These are phyloP conservation scores for Planoprotostelium fungivorum DNA, from an alignment of 78 protist genomes.

Conservation along the genomic window DNA sequence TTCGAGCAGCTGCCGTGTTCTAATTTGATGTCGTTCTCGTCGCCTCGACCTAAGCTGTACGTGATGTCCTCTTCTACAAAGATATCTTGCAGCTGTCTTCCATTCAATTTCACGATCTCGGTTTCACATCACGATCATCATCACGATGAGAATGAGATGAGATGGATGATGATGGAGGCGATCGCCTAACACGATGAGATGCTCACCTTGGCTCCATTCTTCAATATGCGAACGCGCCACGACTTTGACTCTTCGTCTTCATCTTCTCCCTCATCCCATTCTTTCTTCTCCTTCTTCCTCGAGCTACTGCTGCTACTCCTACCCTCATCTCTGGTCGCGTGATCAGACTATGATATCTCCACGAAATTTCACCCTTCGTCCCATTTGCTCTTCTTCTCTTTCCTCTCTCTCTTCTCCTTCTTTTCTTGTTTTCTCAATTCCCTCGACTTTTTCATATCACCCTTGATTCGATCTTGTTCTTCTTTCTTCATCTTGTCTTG, in stretches of 20 bases:
- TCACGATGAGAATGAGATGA: background rate
- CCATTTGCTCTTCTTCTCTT: conserved; percentile 15
- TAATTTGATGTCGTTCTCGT: background rate
- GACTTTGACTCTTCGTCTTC: background rate
- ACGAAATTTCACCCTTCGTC: conserved; percentile 14
- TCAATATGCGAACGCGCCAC: background rate
- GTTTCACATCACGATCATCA: background rate
- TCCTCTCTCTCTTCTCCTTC: conserved; percentile 8
- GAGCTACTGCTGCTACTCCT: background rate
- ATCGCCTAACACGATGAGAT: too few relatives aligned
- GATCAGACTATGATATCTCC: too few relatives aligned
- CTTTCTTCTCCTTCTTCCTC: background rate
- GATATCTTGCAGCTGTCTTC: background rate
- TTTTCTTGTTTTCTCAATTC: conserved; percentile 38
- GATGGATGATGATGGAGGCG: too few relatives aligned
- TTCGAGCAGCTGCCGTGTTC: conserved; percentile 43
- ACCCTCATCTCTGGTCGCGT: background rate
- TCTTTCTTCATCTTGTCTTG: too few relatives aligned
- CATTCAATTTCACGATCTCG: background rate
- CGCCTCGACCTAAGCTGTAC: background rate
- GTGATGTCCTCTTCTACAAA: background rate
- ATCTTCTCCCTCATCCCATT: background rate
- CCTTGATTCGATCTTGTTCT: conserved; percentile 11
- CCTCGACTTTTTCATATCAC: conserved; percentile 28
- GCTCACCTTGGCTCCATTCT: background rate